Percentiles rank a stretch among this genome's conserved stretches.
Evolutionary conservation across 2,329 filamentous ascomycete genomes (phyloP).

Genomic region (Fusarium nodosum): DNA sequence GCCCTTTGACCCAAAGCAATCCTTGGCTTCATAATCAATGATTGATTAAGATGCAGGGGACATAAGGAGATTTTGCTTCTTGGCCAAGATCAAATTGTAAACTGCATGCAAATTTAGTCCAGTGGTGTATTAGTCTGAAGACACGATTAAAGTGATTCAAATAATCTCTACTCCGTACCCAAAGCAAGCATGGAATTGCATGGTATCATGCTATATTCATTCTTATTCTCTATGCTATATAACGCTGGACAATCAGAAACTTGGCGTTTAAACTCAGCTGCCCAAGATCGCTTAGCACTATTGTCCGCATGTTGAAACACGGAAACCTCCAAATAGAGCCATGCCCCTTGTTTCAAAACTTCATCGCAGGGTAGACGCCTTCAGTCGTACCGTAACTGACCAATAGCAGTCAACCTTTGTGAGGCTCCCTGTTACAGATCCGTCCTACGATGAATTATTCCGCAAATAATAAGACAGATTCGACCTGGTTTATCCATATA

Average conservation of each 20-base stretch:
- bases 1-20: neutral
- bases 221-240: neutral
- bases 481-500: neutral
- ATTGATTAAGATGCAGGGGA: neutral
- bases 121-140: neutral
- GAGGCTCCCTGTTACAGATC: conserved; percentile 12
- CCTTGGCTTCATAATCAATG: neutral
- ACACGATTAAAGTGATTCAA: neutral
- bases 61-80: neutral
- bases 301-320: conserved; percentile 16
- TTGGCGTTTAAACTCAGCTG: neutral
- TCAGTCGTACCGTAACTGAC: neutral
- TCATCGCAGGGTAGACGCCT: neutral
- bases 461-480: conserved; percentile 12
- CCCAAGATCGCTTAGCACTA: neutral
- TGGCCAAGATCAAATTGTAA: neutral
- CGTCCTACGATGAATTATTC: conserved; percentile 13
- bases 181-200: neutral
- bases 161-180: neutral
- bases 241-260: accelerated
- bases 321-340: conserved; percentile 24
- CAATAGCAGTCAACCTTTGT: neutral
- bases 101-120: neutral
- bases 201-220: accelerated
- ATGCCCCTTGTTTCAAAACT: conserved; percentile 29